Evolutionary conservation across 2,329 filamentous ascomycete genomes (phyloP).

Genomic region (Penicillium capsulatum): DNA sequence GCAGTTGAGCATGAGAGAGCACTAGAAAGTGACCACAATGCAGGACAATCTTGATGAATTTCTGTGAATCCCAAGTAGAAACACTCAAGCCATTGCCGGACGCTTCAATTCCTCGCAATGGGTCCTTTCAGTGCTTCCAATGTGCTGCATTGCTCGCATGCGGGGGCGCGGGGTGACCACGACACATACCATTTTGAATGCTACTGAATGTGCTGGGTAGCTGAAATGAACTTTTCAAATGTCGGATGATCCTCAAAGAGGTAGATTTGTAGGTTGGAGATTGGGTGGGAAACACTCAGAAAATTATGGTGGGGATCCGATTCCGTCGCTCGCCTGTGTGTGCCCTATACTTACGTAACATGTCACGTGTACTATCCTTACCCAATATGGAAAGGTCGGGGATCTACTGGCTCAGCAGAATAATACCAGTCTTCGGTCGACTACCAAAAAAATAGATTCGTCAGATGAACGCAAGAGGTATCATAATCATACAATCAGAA

Average conservation of each 20-base stretch:
- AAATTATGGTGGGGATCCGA: conserved; percentile 24
- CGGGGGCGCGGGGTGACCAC: background rate
- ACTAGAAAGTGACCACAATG: too few relatives aligned
- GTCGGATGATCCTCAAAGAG: conserved; percentile 56
- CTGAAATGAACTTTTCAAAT: conserved; percentile 32
- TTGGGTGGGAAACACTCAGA: conserved; percentile 16
- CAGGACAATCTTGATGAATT: too few relatives aligned
- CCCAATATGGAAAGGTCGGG: background rate
- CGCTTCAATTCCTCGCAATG: background rate
- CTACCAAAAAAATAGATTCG: conserved; percentile 18
- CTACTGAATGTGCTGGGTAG: conserved; percentile 22
- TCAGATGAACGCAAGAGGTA: conserved; percentile 37
- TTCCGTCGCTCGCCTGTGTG: conserved; percentile 26
- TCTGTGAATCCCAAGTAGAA: too few relatives aligned
- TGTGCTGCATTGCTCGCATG: conserved; percentile 1
- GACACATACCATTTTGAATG: conserved; percentile 46
- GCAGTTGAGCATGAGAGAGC: background rate
- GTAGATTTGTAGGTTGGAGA: conserved; percentile 24
- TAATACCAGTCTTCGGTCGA: background rate
- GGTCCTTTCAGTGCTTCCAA: conserved; percentile 8
- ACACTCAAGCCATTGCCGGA: too few relatives aligned
- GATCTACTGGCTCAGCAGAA: too few relatives aligned
- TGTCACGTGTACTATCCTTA: background rate
- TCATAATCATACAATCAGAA: conserved; percentile 43
- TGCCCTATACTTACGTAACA: conserved; percentile 31